Evolutionary conservation across 2,329 filamentous ascomycete genomes (phyloP), one percentile per base, ranked within the genome.

Genomic region (Nemania sp.): DNA sequence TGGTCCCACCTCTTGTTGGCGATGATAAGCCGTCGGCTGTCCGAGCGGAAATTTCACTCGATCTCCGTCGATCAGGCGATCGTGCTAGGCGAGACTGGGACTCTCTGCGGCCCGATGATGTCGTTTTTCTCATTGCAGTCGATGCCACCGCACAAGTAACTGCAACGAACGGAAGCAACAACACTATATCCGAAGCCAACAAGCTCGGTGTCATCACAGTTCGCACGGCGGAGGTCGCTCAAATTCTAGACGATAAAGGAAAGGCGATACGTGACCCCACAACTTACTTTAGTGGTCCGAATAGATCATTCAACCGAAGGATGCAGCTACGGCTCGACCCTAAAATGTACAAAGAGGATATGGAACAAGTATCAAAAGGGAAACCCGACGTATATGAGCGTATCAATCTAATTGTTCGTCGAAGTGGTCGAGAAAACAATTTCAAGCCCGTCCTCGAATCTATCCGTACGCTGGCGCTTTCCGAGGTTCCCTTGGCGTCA

Each of bases 371-470:
- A 43, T 83, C 87, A 10, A 84, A 86, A 67, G 92, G 90, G n/a
- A 92, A 92, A 74, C 84, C 88, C 0, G 92, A 97, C 74, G 84
- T 97, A 4, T 98, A 98, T 79, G 90, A 93, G 53, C 86, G 86
- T 38, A 90, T 99, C 76, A 99, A 99, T 76, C 82, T 98, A 47
- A 83, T 99, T 62, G 86, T 97, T 59, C 90, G 96, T 66, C 88
- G 96, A 73, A 91, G 89, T 77, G 91, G 93, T 29, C 87, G 94
- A 67, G 96, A 99, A 80, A 99, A 99, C 82, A 99, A 99, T 80
- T 99, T 99, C 85, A 97, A 93, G 77, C 90, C 94, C 10, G 90
- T 99, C 10, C 85, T 99, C 41, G 93, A 98, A 75, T 97, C 94
- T 0, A 97, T 99, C 77, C 93, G 92, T 76, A 92, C 89, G 71